These are phyloP conservation scores for Orbilia oligospora DNA, from an alignment of 2,329 filamentous ascomycete species.

Conservation along the genomic window DNA sequence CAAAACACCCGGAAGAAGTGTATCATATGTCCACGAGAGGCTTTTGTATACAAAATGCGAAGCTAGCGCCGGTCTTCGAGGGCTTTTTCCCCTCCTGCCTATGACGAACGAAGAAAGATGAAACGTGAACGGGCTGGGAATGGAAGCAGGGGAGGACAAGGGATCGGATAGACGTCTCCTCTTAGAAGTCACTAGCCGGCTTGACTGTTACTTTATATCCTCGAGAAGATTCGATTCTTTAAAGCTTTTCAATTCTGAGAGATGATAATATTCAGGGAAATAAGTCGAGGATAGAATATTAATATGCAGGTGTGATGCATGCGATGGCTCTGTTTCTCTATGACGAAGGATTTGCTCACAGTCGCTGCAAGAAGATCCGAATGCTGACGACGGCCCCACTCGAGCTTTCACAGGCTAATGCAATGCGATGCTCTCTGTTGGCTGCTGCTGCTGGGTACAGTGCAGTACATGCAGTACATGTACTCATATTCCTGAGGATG, in stretches of 20 bases:
- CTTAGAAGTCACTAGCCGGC: conserved; percentile 18
- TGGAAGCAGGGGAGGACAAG: conserved; percentile 37
- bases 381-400: conserved; percentile 32
- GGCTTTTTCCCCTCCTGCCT: background rate
- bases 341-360: conserved; percentile 54
- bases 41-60: background rate
- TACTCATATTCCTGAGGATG: no score
- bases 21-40: conserved; percentile 22
- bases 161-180: conserved; percentile 24
- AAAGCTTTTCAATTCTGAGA: background rate
- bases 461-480: background rate
- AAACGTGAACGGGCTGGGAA: conserved; percentile 43
- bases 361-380: conserved; percentile 18
- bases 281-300: conserved; percentile 13
- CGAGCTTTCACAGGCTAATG: conserved; percentile 10
- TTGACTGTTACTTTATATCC: background rate
- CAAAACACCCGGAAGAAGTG: conserved; percentile 13
- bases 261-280: conserved; percentile 9
- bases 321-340: conserved; percentile 3
- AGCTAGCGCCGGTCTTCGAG: conserved; percentile 1
- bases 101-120: conserved; percentile 28
- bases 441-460: no score
- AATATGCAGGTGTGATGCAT: conserved; percentile 23
- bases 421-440: conserved; percentile 30
- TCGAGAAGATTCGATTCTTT: conserved; percentile 4